Evolutionary conservation across 2,329 filamentous ascomycete species (phyloP), one percentile per base, ranked within the genome.

Genomic region (Septoria linicola): DNA sequence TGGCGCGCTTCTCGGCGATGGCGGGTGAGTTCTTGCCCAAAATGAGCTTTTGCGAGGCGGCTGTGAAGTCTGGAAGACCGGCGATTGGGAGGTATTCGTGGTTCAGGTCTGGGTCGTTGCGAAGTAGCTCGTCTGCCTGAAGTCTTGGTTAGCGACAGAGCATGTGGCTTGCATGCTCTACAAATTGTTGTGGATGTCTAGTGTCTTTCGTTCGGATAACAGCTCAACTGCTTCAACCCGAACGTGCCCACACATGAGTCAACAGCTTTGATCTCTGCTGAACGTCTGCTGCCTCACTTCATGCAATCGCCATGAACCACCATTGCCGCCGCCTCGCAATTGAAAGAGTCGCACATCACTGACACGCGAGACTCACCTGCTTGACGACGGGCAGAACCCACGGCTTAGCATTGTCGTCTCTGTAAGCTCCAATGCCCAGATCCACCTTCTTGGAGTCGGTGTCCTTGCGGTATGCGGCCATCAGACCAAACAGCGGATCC

Each of bases 51-150:
- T 92, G 89, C 19, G 93, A 91, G 68, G 93, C 95, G 63, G 82
- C 80, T 53, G 89, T 96, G 76, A 96, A 95, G 58, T 85, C 80
- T 49, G 85, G 75, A 53, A 97, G 80, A 67, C 93, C 93, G 57
- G 90, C 87, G 70, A 99, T 99, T 53, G 93, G 92, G 54, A 95
- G 89, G 74, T 99, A 99, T 80, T 99, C 93, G 78, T 99, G 92
- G 77, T 99, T 95, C 64, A 95, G 80, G 54, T 88, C 81, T 68
- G 92, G 90, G 73, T 96, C 90, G 69, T 87, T 86, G 72, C 85
- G 87, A 61, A 97, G 82, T 65, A 89, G 83, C 60, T 93, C 87
- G 70, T 97, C 91, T 63, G 93, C 93, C 92, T 97, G 69, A 8
- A 2, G 11, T 19, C 35, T 53, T 19, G 45, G 41, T 14, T 32